phyloP scores from a whole-genome alignment of 129 eudicot genomes.

The Centella asiatica region DNA sequence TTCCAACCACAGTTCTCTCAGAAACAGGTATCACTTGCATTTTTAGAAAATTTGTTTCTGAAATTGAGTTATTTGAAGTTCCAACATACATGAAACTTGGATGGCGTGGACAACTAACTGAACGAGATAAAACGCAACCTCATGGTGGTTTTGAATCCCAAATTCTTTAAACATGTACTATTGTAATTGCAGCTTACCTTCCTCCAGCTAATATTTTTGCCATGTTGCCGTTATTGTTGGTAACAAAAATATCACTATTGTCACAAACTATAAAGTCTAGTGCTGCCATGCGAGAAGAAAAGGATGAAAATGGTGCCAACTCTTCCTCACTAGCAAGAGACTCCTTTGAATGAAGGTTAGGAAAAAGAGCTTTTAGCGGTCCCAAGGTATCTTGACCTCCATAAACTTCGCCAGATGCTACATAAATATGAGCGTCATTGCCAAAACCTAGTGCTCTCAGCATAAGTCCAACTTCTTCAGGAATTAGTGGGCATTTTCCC shows the following conservation, averaged over 20 bases:
- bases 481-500: conserved; percentile 72
- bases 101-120: neutral
- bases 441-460: conserved; percentile 63
- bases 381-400: conserved; percentile 70
- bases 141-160: neutral
- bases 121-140: neutral
- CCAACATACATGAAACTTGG: neutral
- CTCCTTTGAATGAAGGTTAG: conserved; percentile 59
- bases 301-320: conserved; percentile 37
- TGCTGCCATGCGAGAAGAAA: conserved; percentile 77
- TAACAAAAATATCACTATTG: conserved; percentile 63
- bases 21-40: neutral
- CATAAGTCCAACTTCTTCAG: conserved; percentile 82
- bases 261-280: conserved; percentile 71
- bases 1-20: neutral
- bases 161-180: neutral
- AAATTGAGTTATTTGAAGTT: neutral
- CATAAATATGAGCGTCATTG: conserved; percentile 55
- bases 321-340: conserved; percentile 50
- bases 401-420: conserved; percentile 73
- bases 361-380: conserved; percentile 59
- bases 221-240: conserved; percentile 84
- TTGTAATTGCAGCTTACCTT: conserved; percentile 32
- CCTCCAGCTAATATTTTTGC: conserved; percentile 74
- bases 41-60: neutral